Evolutionary conservation across 495 filamentous ascomycete genomes (phyloP), one percentile per base, ranked within the genome.

Genomic region (Ramalina peruviana): DNA sequence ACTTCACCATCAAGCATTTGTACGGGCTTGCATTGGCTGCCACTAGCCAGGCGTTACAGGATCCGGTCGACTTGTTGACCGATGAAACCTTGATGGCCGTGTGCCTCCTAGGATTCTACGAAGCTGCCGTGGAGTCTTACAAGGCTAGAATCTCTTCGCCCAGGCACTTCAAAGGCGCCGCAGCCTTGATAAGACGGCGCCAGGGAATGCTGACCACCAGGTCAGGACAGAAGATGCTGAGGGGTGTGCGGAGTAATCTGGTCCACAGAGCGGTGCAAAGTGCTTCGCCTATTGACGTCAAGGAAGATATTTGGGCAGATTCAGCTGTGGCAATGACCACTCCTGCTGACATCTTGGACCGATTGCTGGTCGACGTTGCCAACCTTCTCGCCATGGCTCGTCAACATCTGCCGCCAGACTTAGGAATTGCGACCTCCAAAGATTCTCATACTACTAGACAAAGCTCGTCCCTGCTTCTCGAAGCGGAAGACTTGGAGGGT

Each of bases 61-160:
- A 72, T 21, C 69, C 72, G 25, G 56, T 67, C n/a, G 58, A 65
- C 39, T 63, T 66, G 45, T 56, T 66, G 51, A 59, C 72, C n/a
- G 76, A 83, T 52, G 65, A 71, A 26, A 74, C 76, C n/a, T 58
- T 85, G 19, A 72, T 78, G 21, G 67, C 79, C 0, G 72, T 83
- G 23, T 61, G 84, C 40, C 37, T 59, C 15, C 52, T 59, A 19
- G 50, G 53, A 11, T 51, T 53, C 3, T 56, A 56, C 21, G 53
- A 59, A 46, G 54, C 55, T 23, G 45, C 20, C 13, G 10, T 38
- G 4, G 27, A 21, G 16, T 33, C 39, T 41, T 43, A 51, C 13
- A 43, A 27, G 3, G 43, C 55, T 4, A 48, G 48, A 17, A 48
- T 50, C 20, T 51, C 48, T 43, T 43, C 44, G 39, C 19, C 23